These are phyloP conservation scores for Phytophthora meadii DNA, from an alignment of 352 stramenopile species.

Conservation along the genomic window DNA sequence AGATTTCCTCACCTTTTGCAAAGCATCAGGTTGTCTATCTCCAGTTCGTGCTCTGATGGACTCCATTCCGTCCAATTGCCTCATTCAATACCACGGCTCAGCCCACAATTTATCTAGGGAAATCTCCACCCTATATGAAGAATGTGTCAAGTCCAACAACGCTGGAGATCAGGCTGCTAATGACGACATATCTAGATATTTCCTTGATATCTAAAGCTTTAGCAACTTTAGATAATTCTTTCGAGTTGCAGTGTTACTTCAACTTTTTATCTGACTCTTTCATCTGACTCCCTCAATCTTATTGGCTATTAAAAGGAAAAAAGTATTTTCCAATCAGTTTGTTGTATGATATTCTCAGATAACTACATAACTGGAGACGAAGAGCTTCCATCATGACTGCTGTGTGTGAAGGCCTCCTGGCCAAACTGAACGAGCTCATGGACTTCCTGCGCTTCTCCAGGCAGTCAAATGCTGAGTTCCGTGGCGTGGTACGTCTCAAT, in stretches of 20 bases:
- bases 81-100: conserved; percentile 34
- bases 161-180: background rate
- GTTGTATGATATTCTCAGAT: conserved; percentile 14
- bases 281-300: conserved; percentile 4
- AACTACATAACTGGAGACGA: background rate
- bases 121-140: conserved; percentile 17
- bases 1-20: conserved; percentile 33
- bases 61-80: conserved; percentile 29
- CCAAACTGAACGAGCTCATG: conserved; percentile 88
- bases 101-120: conserved; percentile 31
- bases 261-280: conserved; percentile 23
- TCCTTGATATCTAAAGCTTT: conserved; percentile 18
- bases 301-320: conserved; percentile 1
- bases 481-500: conserved; percentile 51
- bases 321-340: background rate
- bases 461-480: conserved; percentile 53
- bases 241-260: background rate
- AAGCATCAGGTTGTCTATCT: conserved; percentile 17
- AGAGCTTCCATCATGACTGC: conserved; percentile 27
- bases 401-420: conserved; percentile 73
- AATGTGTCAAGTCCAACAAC: conserved; percentile 19
- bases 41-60: conserved; percentile 14
- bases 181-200: conserved; percentile 26
- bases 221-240: too few relatives aligned
- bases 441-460: conserved; percentile 79